Percentiles rank a stretch among this genome's conserved stretches.
Evolutionary conservation across 768 basidiomycete species (phyloP).

Genomic region (Lanmaoa pseudosensibilis): DNA sequence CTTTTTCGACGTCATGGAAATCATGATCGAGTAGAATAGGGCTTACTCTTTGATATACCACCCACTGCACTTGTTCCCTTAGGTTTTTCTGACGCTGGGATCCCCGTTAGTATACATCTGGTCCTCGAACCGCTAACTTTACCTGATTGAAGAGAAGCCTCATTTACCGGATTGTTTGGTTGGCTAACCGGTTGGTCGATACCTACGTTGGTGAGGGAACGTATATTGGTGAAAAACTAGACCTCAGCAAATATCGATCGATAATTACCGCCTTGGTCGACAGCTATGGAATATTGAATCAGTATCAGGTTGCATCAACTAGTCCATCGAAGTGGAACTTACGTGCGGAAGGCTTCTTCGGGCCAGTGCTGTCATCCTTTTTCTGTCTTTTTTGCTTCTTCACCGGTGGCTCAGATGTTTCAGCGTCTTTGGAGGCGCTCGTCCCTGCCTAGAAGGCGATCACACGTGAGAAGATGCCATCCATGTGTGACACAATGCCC

Average conservation of each 20-base stretch:
- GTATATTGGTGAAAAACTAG: background rate
- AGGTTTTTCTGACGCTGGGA: background rate
- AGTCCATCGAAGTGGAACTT: background rate
- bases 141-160: slow-evolving; percentile 12
- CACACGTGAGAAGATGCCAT: background rate
- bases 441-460: slow-evolving; percentile 10
- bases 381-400: slow-evolving; percentile 12
- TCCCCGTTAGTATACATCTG: slow-evolving; percentile 1
- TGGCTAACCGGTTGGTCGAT: background rate
- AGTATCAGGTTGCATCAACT: background rate
- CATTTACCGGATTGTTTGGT: background rate
- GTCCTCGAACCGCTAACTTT: background rate
- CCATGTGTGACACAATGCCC: background rate
- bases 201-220: slow-evolving; percentile 5
- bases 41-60: slow-evolving; percentile 12
- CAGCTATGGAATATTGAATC: slow-evolving; percentile 1
- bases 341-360: slow-evolving; percentile 14
- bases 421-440: background rate
- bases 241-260: background rate
- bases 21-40: background rate
- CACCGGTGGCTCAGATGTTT: background rate
- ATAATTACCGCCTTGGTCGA: slow-evolving; percentile 5
- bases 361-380: background rate
- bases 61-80: background rate
- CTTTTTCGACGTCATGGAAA: slow-evolving; percentile 13